Evolutionary conservation across 805 yeast species (phyloP).

Genomic region (Monosporozyma siamensis): DNA sequence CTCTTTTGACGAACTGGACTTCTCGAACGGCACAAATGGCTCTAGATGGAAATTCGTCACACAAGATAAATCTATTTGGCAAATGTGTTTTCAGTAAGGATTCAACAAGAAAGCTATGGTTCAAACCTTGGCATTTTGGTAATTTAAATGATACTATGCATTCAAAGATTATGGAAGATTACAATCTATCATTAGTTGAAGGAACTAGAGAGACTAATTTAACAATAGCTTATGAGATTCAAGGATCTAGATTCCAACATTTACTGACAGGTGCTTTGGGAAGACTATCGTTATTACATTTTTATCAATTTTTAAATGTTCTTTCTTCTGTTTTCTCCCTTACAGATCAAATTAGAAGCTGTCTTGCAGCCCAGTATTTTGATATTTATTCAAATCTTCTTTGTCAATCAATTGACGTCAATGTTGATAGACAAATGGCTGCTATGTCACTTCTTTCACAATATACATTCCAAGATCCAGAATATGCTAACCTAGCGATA

Average conservation of each 20-base stretch:
- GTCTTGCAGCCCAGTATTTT: conserved; percentile 55
- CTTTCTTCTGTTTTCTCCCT: conserved; percentile 19
- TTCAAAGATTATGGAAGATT: conserved; percentile 13
- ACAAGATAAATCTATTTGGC: conserved; percentile 23
- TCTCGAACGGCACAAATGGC: conserved; percentile 7
- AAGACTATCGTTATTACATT: conserved; percentile 14
- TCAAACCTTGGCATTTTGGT: conserved; percentile 21
- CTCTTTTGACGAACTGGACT: conserved; percentile 20
- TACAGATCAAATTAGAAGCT: conserved; percentile 43
- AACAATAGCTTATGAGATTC: conserved; percentile 21
- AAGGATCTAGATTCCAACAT: conserved; percentile 37
- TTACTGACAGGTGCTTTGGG: conserved; percentile 22
- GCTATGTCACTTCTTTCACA: conserved; percentile 25
- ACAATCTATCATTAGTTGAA: conserved; percentile 17
- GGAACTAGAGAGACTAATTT: conserved; percentile 10
- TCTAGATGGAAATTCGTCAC: background rate
- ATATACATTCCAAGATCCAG: conserved; percentile 25
- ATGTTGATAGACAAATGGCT: conserved; percentile 17
- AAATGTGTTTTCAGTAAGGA: conserved; percentile 15
- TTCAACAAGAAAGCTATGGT: conserved; percentile 11
- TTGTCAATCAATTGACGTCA: conserved; percentile 23
- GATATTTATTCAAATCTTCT: conserved; percentile 61
- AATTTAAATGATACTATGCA: conserved; percentile 10
- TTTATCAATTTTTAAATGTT: conserved; percentile 15
- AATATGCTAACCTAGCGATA: conserved; percentile 21